Evolutionary conservation across 371 early-diverging fungal genomes (phyloP).

Genomic region (Batkoa obscura): DNA sequence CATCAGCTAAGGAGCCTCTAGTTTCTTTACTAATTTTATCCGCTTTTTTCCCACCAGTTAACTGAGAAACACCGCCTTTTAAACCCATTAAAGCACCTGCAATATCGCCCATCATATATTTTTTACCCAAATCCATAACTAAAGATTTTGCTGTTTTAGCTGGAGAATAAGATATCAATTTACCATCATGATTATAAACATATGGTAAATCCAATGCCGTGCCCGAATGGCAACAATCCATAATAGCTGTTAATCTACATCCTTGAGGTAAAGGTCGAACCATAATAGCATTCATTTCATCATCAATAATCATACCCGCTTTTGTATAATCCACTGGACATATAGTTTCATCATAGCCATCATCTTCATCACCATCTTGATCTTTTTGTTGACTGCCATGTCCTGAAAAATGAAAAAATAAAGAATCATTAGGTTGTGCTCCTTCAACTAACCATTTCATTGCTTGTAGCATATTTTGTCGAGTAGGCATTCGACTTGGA

Average conservation of each 20-base stretch:
- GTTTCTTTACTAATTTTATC: conserved; percentile 19
- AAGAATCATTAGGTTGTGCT: conserved; percentile 61
- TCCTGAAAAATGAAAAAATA: conserved; percentile 79
- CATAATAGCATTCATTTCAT: conserved; percentile 58
- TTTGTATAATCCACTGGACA: conserved; percentile 64
- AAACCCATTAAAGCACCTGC: conserved; percentile 21
- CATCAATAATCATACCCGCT: conserved; percentile 72
- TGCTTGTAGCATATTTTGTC: conserved; percentile 50
- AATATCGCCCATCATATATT: conserved; percentile 29
- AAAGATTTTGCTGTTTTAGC: conserved; percentile 31
- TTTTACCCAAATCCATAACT: conserved; percentile 24
- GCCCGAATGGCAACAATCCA: conserved; percentile 77
- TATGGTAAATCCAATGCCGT: conserved; percentile 82
- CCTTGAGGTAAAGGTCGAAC: conserved; percentile 71
- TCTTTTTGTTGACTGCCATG: conserved; percentile 62
- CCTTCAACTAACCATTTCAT: conserved; percentile 83
- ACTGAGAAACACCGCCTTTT: conserved; percentile 20
- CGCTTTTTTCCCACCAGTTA: conserved; percentile 18
- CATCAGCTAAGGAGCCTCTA: conserved; percentile 50
- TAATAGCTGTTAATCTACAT: conserved; percentile 67
- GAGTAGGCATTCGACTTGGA: conserved; percentile 48
- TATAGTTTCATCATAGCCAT: conserved; percentile 65
- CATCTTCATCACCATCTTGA: conserved; percentile 61
- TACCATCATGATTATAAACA: conserved; percentile 55
- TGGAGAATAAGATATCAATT: conserved; percentile 26